Evolutionary conservation across 345 rosid species (phyloP).

Genomic region (Cochlearia excelsa): DNA sequence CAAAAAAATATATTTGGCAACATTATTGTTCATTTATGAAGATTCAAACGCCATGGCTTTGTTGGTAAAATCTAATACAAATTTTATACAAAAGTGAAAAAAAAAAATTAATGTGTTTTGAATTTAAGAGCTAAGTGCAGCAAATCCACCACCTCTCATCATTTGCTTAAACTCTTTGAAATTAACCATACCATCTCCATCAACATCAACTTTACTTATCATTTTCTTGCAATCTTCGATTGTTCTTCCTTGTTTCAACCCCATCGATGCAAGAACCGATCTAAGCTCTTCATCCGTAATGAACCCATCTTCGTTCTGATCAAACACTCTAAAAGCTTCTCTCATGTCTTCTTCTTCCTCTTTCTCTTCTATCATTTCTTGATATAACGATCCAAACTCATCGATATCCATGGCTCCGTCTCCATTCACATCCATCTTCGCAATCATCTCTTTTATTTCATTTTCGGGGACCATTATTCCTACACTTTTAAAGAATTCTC

Average conservation of each 20-base stretch:
- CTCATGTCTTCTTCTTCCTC: slow-evolving; percentile 12
- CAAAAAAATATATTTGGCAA: too few species aligned
- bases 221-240: slow-evolving; percentile 38
- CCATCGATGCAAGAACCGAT: slow-evolving; percentile 38
- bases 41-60: too few species aligned
- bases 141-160: slow-evolving; percentile 58
- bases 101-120: too few species aligned
- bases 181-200: slow-evolving; percentile 24
- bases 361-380: slow-evolving; percentile 38
- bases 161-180: slow-evolving; percentile 36
- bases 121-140: slow-evolving; percentile 47
- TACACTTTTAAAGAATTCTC: slow-evolving; percentile 30
- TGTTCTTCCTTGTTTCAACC: slow-evolving; percentile 41
- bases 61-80: too few species aligned
- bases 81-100: too few species aligned
- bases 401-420: slow-evolving; percentile 36
- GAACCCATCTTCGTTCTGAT: slow-evolving; percentile 39
- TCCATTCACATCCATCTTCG: slow-evolving; percentile 33
- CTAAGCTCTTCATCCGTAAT: slow-evolving; percentile 37
- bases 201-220: slow-evolving; percentile 37
- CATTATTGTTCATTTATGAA: too few species aligned
- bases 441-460: slow-evolving; percentile 34
- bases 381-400: slow-evolving; percentile 33
- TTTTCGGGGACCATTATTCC: slow-evolving; percentile 31
- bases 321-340: slow-evolving; percentile 36